Base-by-base conservation (phyloP, 805 yeast species). In the Sugiyamaella valdiviana region DNA sequence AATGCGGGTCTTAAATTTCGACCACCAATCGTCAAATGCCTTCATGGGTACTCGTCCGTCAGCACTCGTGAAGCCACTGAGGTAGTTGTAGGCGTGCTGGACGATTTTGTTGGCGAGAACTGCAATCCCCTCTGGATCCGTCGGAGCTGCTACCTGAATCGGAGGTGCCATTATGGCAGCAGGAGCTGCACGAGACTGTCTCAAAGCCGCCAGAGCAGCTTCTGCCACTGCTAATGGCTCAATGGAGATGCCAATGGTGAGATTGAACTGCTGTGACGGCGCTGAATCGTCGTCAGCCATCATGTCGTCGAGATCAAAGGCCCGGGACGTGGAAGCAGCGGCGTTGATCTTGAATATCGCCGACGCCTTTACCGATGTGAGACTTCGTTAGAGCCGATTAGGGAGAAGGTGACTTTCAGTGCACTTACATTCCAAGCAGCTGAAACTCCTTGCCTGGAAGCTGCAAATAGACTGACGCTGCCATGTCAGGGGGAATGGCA, bases 21-120 rank as follows among this genome's bases (percentile, higher is more conserved):
- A 82, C 99, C 99, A 68, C 99, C 99, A 91, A 37, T 77, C 83
- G 62, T 91, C 95, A 59, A 91, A 91, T 39, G 80, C 84, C 60
- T 83, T 85, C 61, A 91, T 85, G 2, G 90, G 84, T 2, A 91
- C 96, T 57, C 80, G 86, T 2, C 95, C 95, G 19, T 77, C 72
- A 4, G 70, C 63, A 60, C 88, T 95, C 6, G 88, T 76, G 63
- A 90, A 91, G n/a, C 97, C 86, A 1, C 95, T 80, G 43, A 91
- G 67, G 63, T 78, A 93, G 62, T 93, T 90, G 67, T 91, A 93
- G 1, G 97, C 97, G 65, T 93, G 88, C 36, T 82, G 82, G 17
- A 93, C 95, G 49, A 93, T 88, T 62, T 85, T 86, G 52, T 85
- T 86, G 1, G 97, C 96, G 49, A 91, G 65, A 0, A 69, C 68